These are phyloP conservation scores for Plantago ovata DNA, from an alignment of 257 asterid species.

Conservation along the genomic window DNA sequence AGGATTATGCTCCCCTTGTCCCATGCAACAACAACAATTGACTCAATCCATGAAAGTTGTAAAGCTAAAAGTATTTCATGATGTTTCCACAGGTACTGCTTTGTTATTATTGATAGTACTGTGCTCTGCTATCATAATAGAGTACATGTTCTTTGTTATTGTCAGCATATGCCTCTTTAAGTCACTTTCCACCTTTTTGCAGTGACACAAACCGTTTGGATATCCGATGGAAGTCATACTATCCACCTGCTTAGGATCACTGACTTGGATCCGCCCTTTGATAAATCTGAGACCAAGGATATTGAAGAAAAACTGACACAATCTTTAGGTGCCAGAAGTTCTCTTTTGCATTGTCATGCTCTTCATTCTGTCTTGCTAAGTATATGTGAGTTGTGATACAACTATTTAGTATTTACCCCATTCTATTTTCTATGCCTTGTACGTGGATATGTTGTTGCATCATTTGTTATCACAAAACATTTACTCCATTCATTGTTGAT, in stretches of 20 bases:
- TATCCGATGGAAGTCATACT: constrained; percentile 72
- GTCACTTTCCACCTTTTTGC: constrained; percentile 26
- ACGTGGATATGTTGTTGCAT: too few relatives aligned
- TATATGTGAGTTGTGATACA: not conserved
- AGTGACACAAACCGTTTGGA: constrained; percentile 68
- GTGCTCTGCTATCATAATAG: not conserved
- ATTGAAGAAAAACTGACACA: constrained; percentile 31
- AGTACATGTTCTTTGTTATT: not conserved
- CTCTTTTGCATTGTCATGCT: not conserved
- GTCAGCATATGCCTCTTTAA: constrained; percentile 15
- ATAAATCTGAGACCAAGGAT: constrained; percentile 37
- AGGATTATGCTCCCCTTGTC: constrained; percentile 38
- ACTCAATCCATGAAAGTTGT: constrained; percentile 51
- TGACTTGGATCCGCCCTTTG: constrained; percentile 41
- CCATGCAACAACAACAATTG: constrained; percentile 45
- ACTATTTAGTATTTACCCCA: not conserved
- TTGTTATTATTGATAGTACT: too few relatives aligned
- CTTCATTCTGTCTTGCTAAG: constrained; percentile 6
- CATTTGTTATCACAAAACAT: not conserved
- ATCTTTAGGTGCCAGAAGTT: constrained; percentile 43
- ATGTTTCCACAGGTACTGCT: constrained; percentile 51
- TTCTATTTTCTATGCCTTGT: not conserved
- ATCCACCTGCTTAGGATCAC: constrained; percentile 52
- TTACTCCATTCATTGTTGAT: too few relatives aligned
- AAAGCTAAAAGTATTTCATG: constrained; percentile 57